A percentile compares a stretch with the other conserved stretches of the same genome.
phyloP scores from a whole-genome alignment of 2,329 filamentous ascomycete genomes.

The Paecilomyces sp. region DNA sequence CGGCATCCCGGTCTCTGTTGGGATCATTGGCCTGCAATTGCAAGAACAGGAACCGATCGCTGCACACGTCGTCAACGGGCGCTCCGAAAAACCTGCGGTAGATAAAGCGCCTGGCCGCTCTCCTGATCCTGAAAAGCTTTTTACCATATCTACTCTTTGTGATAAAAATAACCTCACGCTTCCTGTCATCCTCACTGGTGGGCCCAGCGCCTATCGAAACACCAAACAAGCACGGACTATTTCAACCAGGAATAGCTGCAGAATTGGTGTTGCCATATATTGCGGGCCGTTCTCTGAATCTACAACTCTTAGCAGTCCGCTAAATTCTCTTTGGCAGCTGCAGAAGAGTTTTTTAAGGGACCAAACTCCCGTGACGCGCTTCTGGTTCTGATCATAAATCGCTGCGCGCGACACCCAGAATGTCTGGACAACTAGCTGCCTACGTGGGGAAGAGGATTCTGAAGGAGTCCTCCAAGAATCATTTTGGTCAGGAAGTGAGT shows the following conservation, averaged over 20 bases:
- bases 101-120: neutral
- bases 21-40: neutral
- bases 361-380: neutral
- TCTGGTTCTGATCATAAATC: neutral
- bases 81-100: neutral
- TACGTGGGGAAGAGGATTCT: slow-evolving; percentile 26
- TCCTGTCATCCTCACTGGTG: neutral
- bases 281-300: neutral
- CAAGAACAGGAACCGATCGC: neutral
- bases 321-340: neutral
- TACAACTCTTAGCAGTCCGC: neutral
- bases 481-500: slow-evolving; percentile 35
- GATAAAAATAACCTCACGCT: neutral
- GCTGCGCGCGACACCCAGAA: slow-evolving; percentile 1
- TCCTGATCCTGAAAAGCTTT: neutral
- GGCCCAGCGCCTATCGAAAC: neutral
- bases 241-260: neutral
- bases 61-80: neutral
- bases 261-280: neutral
- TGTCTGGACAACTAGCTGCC: slow-evolving; percentile 12
- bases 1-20: neutral
- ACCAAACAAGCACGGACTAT: neutral
- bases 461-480: slow-evolving; percentile 32
- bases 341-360: neutral
- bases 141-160: neutral